Evolutionary conservation across 129 eudicot species (phyloP), one percentile per base, ranked within the genome.

Genomic region (Saposhnikovia divaricata): DNA sequence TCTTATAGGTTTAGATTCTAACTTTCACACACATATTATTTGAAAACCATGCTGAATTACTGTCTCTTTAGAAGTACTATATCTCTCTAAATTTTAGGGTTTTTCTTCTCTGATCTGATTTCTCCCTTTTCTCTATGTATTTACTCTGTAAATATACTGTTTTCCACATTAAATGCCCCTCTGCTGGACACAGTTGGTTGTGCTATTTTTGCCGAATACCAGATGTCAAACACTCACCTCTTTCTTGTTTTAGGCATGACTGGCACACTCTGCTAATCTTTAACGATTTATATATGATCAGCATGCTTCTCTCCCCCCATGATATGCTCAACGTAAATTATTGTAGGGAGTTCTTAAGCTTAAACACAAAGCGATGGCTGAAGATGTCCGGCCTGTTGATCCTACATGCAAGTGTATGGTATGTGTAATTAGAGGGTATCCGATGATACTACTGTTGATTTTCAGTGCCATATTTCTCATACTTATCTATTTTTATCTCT

Each of bases 391-490:
- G 14, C 98, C 98, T 10, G 85, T 93, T 79, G 98, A 93, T 86
- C 86, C 93, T 27, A 86, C 93, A 55, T 93, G 98, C 84, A 84
- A 88, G 83, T 93, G 98, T 86, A 93, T 93, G 98, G 98, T 93
- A 91, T 68, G 87, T 68, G 37, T 61, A 51, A 18, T 68, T 65
- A 45, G 71, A 25, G n/a, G 9, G 5, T 78, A 19, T 48, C 1
- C 9, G 31, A 4, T n/a, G 40, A 45, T 74, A 43, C 11, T 19
- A 23, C 74, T 78, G 37, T 79, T 66, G 13, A 45, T 79, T 65
- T 23, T 9, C 1, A 27, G 31, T 45, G 59, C 38, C 28, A 4
- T 45, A 74, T 7, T 4, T 1, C 63, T 27, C 46, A 70, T 79
- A 40, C 37, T 66, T 6, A 46, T 74, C 10, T 44, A 53, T 80